Percentiles rank a stretch among this genome's conserved stretches.
phyloP scores from a whole-genome alignment of 495 filamentous ascomycete genomes.

The Neurospora tetrasperma region DNA sequence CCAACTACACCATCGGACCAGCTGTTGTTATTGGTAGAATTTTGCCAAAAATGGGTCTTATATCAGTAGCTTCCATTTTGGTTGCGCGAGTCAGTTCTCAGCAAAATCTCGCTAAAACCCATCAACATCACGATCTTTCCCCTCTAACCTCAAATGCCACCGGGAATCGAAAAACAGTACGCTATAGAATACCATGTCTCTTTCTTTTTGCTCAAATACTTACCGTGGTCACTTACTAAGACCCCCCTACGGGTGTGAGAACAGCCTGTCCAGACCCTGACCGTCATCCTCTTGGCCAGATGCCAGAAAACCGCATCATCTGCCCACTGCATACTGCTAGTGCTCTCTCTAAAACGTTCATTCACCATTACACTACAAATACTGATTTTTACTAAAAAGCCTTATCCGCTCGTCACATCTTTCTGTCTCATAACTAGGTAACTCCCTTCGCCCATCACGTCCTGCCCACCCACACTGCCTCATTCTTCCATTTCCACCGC shows the following conservation, averaged over 20 bases:
- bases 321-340: background rate
- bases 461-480: background rate
- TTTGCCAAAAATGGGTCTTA: background rate
- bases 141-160: too few relatives aligned
- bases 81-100: background rate
- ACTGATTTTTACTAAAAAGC: background rate
- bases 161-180: background rate
- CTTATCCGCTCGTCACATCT: background rate
- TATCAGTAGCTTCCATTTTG: background rate
- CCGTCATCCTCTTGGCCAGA: background rate
- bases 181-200: background rate
- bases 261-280: background rate
- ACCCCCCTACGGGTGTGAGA: background rate
- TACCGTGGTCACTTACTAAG: background rate
- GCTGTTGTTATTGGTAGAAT: background rate
- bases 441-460: background rate
- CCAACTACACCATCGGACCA: background rate
- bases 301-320: background rate
- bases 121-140: too few relatives aligned
- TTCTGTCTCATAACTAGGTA: background rate
- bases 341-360: background rate
- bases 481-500: background rate
- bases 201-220: background rate
- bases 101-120: too few relatives aligned
- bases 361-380: background rate